A percentile compares a stretch with the other conserved stretches of the same genome.
These are phyloP conservation scores for Lachancea dasiensis DNA, from an alignment of 805 yeast species.

Conservation along the genomic window DNA sequence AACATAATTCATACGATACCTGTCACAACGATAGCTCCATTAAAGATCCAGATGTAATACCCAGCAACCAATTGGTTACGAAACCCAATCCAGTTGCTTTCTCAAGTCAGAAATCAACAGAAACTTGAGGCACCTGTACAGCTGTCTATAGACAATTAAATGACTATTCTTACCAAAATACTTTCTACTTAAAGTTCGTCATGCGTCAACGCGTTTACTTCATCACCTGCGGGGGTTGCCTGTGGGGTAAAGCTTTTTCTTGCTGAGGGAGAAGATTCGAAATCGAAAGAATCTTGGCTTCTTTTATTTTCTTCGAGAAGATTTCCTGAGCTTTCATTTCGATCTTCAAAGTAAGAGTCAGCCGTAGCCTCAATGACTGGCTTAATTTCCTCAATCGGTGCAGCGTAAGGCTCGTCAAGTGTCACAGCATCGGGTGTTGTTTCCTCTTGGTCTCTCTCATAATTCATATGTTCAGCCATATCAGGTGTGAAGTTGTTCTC, in stretches of 20 bases:
- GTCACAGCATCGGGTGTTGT: background rate
- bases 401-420: background rate
- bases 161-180: background rate
- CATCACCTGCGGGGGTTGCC: no score
- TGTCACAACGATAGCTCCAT: background rate
- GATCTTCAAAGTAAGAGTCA: background rate
- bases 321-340: background rate
- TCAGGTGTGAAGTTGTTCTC: slow-evolving; percentile 10
- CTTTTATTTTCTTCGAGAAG: background rate
- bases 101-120: slow-evolving; percentile 2
- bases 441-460: background rate
- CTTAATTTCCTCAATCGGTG: slow-evolving; percentile 2
- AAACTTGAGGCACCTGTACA: background rate
- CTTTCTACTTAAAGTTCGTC: slow-evolving; percentile 2
- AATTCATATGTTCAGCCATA: background rate
- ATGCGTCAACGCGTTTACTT: background rate
- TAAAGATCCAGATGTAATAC: background rate
- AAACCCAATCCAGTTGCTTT: background rate
- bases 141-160: background rate
- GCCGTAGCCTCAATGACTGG: slow-evolving; percentile 1
- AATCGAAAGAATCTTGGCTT: no score
- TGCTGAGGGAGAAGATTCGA: no score
- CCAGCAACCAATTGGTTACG: slow-evolving; percentile 2
- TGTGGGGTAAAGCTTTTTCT: no score
- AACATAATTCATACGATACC: background rate